Conservation (phyloP, 768 basidiomycete genomes). For the Amanita pallidorosea region DNA sequence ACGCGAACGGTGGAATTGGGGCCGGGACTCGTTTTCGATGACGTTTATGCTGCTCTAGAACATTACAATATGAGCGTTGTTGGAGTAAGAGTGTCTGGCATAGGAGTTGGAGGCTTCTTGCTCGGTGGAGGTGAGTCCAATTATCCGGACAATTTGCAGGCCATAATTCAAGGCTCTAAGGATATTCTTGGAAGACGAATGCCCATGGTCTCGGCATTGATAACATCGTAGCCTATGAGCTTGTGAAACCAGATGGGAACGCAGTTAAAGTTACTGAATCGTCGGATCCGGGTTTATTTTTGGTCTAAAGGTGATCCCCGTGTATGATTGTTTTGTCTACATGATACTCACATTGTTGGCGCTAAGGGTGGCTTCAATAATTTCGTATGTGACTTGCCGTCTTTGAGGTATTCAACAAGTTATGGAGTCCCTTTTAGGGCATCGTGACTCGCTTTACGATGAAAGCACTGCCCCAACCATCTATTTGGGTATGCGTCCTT, state of each 20-base stretch:
- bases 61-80: constrained; percentile 32
- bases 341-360: neutral
- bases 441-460: constrained; percentile 51
- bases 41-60: constrained; percentile 31
- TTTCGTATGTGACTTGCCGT: constrained; percentile 24
- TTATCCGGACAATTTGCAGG: constrained; percentile 25
- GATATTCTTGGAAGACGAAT: constrained; percentile 44
- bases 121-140: constrained; percentile 36
- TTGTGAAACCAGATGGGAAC: constrained; percentile 46
- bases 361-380: constrained; percentile 55
- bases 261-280: constrained; percentile 23
- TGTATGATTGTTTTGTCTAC: neutral
- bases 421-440: constrained; percentile 21
- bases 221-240: constrained; percentile 40
- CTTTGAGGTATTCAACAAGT: neutral
- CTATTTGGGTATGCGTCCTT: constrained; percentile 42
- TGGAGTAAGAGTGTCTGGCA: constrained; percentile 36
- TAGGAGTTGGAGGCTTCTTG: constrained; percentile 36
- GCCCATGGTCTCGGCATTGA: constrained; percentile 19
- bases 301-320: constrained; percentile 22
- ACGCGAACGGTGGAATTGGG: constrained; percentile 20
- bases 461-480: constrained; percentile 39
- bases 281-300: constrained; percentile 29
- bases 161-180: constrained; percentile 22
- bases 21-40: constrained; percentile 36